These are phyloP conservation scores for Capronia americana DNA, from an alignment of 2,329 filamentous ascomycete genomes.

Conservation along the genomic window DNA sequence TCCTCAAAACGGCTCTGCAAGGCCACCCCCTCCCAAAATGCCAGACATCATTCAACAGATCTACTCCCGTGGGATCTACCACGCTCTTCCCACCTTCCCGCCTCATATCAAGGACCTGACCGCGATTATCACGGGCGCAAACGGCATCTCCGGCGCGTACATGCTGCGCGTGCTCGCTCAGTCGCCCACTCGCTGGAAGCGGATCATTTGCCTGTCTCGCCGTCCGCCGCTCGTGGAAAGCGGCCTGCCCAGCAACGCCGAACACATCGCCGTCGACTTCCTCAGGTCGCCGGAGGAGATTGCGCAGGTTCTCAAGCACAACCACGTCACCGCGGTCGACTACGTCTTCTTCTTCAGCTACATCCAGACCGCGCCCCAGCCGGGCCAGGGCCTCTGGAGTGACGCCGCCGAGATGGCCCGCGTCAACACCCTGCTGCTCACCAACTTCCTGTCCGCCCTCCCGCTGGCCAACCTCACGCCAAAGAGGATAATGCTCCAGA, in stretches of 20 bases:
- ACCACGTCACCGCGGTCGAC: slow-evolving; percentile 44
- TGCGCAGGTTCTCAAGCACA: slow-evolving; percentile 39
- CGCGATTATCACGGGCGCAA: slow-evolving; percentile 60
- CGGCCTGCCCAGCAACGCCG: slow-evolving; percentile 47
- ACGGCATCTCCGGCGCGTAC: slow-evolving; percentile 60
- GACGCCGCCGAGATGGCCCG: slow-evolving; percentile 58
- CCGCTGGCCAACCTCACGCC: slow-evolving; percentile 51
- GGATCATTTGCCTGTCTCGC: slow-evolving; percentile 58
- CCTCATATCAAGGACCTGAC: slow-evolving; percentile 52
- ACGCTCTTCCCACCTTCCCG: slow-evolving; percentile 56
- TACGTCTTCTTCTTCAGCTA: slow-evolving; percentile 63
- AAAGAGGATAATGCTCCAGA: slow-evolving; percentile 57
- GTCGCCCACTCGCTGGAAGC: slow-evolving; percentile 57
- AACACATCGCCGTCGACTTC: slow-evolving; percentile 51
- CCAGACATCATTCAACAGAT: slow-evolving; percentile 21
- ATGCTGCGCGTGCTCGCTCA: slow-evolving; percentile 58
- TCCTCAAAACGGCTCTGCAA: neutral
- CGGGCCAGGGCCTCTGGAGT: slow-evolving; percentile 54
- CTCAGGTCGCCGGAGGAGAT: slow-evolving; percentile 42
- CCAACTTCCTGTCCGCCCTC: slow-evolving; percentile 57
- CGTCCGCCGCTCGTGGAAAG: slow-evolving; percentile 52
- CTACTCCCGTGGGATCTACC: slow-evolving; percentile 52
- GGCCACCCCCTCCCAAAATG: neutral
- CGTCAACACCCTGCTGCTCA: slow-evolving; percentile 54
- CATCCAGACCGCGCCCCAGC: slow-evolving; percentile 56